Percentiles rank a stretch among this genome's conserved stretches.
Conservation (phyloP, 2,329 filamentous ascomycete genomes). For the Arthroderma uncinatum region DNA sequence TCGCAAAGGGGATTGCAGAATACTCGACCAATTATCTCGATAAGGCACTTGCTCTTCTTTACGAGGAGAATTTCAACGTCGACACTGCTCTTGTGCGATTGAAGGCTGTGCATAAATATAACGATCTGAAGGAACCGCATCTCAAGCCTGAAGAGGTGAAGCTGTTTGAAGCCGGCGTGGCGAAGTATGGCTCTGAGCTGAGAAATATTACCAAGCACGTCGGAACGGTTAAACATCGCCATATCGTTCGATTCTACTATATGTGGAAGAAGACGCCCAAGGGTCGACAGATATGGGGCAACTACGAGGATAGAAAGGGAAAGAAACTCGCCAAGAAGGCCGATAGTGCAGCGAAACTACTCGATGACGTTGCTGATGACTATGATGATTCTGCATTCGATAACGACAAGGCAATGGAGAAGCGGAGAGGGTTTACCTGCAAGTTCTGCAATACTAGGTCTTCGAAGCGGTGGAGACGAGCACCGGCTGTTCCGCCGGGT, state of each 20-base stretch:
- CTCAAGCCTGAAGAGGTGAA: slow-evolving; percentile 68
- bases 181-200: slow-evolving; percentile 84
- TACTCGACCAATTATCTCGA: slow-evolving; percentile 80
- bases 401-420: slow-evolving; percentile 64
- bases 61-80: slow-evolving; percentile 58
- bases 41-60: slow-evolving; percentile 65
- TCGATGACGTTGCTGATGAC: slow-evolving; percentile 86
- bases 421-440: slow-evolving; percentile 79
- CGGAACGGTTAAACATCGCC: slow-evolving; percentile 60
- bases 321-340: slow-evolving; percentile 66
- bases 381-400: slow-evolving; percentile 95
- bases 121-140: slow-evolving; percentile 73
- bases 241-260: slow-evolving; percentile 89
- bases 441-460: slow-evolving; percentile 77
- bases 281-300: slow-evolving; percentile 81
- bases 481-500: slow-evolving; percentile 63
- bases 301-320: slow-evolving; percentile 73
- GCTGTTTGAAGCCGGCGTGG: slow-evolving; percentile 82
- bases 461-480: slow-evolving; percentile 84
- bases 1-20: slow-evolving; percentile 57
- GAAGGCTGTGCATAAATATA: slow-evolving; percentile 53
- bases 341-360: slow-evolving; percentile 60
- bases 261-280: slow-evolving; percentile 92
- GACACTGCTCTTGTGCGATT: slow-evolving; percentile 61
- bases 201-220: slow-evolving; percentile 73